Conservation (phyloP, 192 early-diverging fungal genomes). For the Coemansia sp. region DNA sequence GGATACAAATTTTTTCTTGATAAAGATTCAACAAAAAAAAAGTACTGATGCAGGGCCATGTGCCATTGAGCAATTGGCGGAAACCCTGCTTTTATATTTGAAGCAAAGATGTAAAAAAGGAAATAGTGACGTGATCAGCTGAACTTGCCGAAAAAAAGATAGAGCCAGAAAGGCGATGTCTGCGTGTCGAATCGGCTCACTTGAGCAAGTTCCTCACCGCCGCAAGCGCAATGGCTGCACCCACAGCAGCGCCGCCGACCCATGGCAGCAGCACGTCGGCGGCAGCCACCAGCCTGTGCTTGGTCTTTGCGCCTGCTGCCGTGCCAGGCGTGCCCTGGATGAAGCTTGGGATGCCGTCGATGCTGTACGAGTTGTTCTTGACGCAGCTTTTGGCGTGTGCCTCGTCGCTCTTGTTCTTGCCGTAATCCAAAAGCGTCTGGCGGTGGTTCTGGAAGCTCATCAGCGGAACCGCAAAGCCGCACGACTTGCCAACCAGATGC, state of each 20-base stretch:
- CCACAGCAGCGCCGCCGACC: conserved; percentile 38
- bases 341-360: conserved; percentile 62
- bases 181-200: neutral
- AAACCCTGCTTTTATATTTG: no score
- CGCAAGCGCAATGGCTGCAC: conserved; percentile 23
- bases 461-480: conserved; percentile 64
- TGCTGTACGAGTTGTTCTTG: conserved; percentile 52
- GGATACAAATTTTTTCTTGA: no score
- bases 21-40: no score
- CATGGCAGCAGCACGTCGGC: conserved; percentile 20
- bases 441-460: conserved; percentile 58
- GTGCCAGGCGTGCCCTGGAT: conserved; percentile 26
- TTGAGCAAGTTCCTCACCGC: conserved; percentile 5
- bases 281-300: neutral
- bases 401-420: conserved; percentile 41
- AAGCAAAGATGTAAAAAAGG: conserved; percentile 4
- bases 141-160: no score
- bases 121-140: neutral
- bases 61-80: neutral
- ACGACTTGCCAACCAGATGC: conserved; percentile 58
- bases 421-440: conserved; percentile 49
- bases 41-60: neutral
- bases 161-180: neutral
- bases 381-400: conserved; percentile 33
- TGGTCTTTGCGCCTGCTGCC: neutral